phyloP scores from a whole-genome alignment of 345 rosid genomes.

The Arabidopsis suecica region DNA sequence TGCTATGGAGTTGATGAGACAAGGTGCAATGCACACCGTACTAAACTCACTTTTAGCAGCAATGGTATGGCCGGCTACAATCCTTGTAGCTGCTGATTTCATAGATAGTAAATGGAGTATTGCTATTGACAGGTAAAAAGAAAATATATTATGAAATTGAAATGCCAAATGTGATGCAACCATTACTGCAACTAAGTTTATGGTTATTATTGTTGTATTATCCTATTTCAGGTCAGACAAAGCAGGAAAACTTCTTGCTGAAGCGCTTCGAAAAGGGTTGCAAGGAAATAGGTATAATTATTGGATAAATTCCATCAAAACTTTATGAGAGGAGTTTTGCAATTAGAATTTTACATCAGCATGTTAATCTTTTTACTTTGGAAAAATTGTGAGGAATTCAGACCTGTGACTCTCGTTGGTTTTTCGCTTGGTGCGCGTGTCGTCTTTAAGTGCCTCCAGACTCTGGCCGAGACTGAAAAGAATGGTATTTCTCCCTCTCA shows the following conservation, averaged over 20 bases:
- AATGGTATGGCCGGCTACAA: conserved; percentile 86
- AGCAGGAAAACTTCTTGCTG: conserved; percentile 94
- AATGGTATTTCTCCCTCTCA: conserved; percentile 51
- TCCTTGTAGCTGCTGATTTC: conserved; percentile 76
- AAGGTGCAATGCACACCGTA: conserved; percentile 92
- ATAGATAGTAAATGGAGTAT: conserved; percentile 93
- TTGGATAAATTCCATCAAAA: background rate
- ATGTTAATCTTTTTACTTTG: background rate
- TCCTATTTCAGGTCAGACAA: conserved; percentile 74
- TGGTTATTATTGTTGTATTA: background rate
- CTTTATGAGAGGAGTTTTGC: background rate
- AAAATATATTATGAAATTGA: background rate
- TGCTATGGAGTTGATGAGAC: conserved; percentile 83
- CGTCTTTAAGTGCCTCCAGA: conserved; percentile 88
- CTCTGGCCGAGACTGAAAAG: conserved; percentile 74
- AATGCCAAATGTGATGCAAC: conserved; percentile 4
- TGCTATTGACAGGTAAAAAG: conserved; percentile 75
- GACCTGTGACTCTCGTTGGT: conserved; percentile 96
- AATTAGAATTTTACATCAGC: background rate
- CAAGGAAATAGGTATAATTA: conserved; percentile 85
- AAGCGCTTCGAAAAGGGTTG: conserved; percentile 80
- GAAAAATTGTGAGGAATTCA: conserved; percentile 60
- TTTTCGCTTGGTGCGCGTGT: conserved; percentile 95
- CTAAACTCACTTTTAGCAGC: conserved; percentile 74
- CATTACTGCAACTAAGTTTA: conserved; percentile 8